Conservation (phyloP, 2,329 filamentous ascomycete genomes). For the Fusarium sp. region DNA sequence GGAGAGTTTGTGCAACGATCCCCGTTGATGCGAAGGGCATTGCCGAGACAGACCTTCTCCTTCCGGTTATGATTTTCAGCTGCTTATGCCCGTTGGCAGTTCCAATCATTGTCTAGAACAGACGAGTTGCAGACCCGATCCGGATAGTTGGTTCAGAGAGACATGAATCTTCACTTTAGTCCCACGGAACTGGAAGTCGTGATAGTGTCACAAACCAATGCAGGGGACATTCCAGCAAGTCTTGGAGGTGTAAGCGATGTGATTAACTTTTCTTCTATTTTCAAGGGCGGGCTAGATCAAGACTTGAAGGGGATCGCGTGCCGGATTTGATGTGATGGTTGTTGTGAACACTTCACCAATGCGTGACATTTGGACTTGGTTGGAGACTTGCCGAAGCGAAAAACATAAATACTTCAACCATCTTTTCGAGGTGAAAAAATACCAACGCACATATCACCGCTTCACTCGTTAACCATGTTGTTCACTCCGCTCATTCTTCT, state of each 20-base stretch:
- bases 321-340: neutral
- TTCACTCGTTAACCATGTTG: constrained; percentile 25
- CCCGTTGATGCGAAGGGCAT: neutral
- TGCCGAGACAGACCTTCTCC: neutral
- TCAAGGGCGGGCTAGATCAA: neutral
- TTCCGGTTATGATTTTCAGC: neutral
- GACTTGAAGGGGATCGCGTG: no score
- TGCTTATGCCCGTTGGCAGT: neutral
- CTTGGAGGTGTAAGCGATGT: neutral
- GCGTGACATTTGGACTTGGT: neutral
- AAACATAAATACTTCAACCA: constrained; percentile 5
- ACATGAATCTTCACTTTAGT: neutral
- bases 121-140: rapidly evolving
- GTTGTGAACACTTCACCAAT: neutral
- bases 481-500: constrained; percentile 8
- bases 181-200: rapidly evolving
- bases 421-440: rapidly evolving
- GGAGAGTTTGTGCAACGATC: neutral
- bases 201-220: neutral
- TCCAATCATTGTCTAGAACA: neutral
- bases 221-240: neutral
- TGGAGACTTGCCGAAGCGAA: neutral
- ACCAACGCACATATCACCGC: neutral
- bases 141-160: neutral
- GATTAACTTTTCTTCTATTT: neutral